phyloP scores from a whole-genome alignment of 176 grass and related monocot species.

The Typha latifolia region DNA sequence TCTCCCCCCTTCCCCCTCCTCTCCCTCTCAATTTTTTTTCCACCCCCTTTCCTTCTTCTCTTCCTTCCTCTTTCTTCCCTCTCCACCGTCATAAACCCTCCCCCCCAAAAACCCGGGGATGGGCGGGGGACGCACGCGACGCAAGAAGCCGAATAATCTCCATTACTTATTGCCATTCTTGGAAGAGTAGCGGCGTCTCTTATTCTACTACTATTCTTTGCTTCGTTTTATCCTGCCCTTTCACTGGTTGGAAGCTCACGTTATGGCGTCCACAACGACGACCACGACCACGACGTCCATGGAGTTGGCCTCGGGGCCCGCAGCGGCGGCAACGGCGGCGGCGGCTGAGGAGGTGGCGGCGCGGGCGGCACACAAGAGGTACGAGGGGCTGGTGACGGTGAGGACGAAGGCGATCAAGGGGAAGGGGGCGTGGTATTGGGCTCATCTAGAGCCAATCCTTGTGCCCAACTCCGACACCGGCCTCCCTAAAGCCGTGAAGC shows the following conservation, averaged over 20 bases:
- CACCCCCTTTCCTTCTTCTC: conserved; percentile 5
- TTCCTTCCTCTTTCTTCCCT: neutral
- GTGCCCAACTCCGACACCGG: conserved; percentile 37
- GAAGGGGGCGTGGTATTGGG: conserved; percentile 79
- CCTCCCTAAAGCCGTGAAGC: conserved; percentile 31
- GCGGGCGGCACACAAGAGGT: conserved; percentile 34
- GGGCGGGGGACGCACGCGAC: neutral
- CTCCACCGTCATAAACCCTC: conserved; percentile 3
- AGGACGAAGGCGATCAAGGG: conserved; percentile 68
- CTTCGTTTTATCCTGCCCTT: neutral
- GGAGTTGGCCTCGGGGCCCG: conserved; percentile 25
- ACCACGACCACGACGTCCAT: conserved; percentile 4
- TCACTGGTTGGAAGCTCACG: conserved; percentile 7
- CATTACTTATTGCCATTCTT: neutral
- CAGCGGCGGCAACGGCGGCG: conserved; percentile 23
- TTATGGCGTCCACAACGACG: neutral
- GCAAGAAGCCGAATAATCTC: neutral
- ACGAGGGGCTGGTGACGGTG: conserved; percentile 48
- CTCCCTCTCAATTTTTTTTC: neutral
- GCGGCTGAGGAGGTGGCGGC: conserved; percentile 28
- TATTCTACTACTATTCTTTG: neutral
- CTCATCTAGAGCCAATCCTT: conserved; percentile 63
- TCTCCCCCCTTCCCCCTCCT: conserved; percentile 4
- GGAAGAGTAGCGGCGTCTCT: neutral
- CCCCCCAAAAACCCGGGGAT: conserved; percentile 9